A percentile compares a stretch with the other conserved stretches of the same genome.
phyloP scores from a whole-genome alignment of 1,139 yeast genomes.

The Yamadazyma jaroonii region DNA sequence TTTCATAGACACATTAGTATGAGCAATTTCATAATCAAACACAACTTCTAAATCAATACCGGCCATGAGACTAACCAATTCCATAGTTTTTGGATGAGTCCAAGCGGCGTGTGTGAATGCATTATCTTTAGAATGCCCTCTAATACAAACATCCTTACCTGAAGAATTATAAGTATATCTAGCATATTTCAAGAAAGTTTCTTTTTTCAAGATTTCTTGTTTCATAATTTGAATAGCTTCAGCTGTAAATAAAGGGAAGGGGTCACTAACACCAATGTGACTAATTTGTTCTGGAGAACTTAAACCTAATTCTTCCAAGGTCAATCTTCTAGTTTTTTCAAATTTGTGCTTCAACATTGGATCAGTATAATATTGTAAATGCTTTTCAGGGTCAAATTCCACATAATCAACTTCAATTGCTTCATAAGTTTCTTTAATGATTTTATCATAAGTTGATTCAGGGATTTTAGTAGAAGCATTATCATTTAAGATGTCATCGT shows the following conservation, averaged over 20 bases:
- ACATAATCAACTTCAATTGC: not conserved
- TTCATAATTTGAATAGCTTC: conserved; percentile 57
- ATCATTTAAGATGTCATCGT: conserved; percentile 2
- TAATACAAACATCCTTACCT: conserved; percentile 44
- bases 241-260: conserved; percentile 56
- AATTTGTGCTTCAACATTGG: conserved; percentile 22
- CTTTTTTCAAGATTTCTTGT: conserved; percentile 45
- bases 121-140: conserved; percentile 46
- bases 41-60: conserved; percentile 52
- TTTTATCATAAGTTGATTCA: conserved; percentile 7
- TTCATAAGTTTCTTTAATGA: conserved; percentile 1
- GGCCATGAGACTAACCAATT: conserved; percentile 49
- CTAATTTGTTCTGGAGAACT: conserved; percentile 39
- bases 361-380: conserved; percentile 38
- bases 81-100: conserved; percentile 53
- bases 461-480: conserved; percentile 7
- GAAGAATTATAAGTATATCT: conserved; percentile 32
- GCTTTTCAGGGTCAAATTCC: conserved; percentile 43
- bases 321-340: conserved; percentile 37
- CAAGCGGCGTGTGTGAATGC: conserved; percentile 54
- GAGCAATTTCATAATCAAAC: conserved; percentile 56
- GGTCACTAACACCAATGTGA: conserved; percentile 52
- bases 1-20: conserved; percentile 45
- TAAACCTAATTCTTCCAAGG: conserved; percentile 48
- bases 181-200: conserved; percentile 43